A percentile compares a stretch with the other conserved stretches of the same genome.
These are phyloP conservation scores for Thermothelomyces thermophilus DNA, from an alignment of 2,329 filamentous ascomycete genomes.

Conservation along the genomic window DNA sequence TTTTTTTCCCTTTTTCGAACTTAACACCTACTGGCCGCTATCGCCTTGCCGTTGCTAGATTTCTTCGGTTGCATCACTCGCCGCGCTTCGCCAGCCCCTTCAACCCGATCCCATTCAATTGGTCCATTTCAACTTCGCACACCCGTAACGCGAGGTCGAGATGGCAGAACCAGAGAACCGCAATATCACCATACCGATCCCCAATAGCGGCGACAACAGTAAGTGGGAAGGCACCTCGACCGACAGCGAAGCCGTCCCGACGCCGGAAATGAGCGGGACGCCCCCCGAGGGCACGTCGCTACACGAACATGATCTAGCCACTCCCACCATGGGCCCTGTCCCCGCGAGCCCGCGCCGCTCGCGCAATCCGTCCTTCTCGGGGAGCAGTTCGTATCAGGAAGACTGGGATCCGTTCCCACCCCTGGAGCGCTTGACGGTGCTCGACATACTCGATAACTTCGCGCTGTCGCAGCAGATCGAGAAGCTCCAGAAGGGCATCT, in stretches of 20 bases:
- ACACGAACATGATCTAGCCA: conserved; percentile 41
- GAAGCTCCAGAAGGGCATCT: conserved; percentile 77
- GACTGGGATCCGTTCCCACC: conserved; percentile 84
- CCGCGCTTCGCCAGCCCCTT: no score
- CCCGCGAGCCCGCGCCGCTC: conserved; percentile 56
- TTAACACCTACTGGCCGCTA: no score
- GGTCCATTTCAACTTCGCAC: no score
- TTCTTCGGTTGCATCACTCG: no score
- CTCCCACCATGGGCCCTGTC: conserved; percentile 44
- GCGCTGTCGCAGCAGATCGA: conserved; percentile 85
- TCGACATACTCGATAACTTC: conserved; percentile 92
- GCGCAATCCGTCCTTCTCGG: conserved; percentile 74
- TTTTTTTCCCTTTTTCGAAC: no score
- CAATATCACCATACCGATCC: conserved; percentile 31
- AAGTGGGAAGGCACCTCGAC: conserved; percentile 33
- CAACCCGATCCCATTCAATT: no score
- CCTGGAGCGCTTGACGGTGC: conserved; percentile 80
- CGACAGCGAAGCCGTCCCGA: conserved; percentile 39
- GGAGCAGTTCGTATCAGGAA: conserved; percentile 76
- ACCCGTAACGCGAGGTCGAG: conserved; percentile 30
- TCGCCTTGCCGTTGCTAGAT: no score
- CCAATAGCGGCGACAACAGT: conserved; percentile 25
- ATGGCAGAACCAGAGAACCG: conserved; percentile 37
- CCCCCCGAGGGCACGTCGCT: conserved; percentile 39
- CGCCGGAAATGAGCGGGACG: conserved; percentile 37